Evolutionary conservation across 2,329 filamentous ascomycete species (phyloP), one percentile per base, ranked within the genome.

Genomic region (Alternaria alternata): DNA sequence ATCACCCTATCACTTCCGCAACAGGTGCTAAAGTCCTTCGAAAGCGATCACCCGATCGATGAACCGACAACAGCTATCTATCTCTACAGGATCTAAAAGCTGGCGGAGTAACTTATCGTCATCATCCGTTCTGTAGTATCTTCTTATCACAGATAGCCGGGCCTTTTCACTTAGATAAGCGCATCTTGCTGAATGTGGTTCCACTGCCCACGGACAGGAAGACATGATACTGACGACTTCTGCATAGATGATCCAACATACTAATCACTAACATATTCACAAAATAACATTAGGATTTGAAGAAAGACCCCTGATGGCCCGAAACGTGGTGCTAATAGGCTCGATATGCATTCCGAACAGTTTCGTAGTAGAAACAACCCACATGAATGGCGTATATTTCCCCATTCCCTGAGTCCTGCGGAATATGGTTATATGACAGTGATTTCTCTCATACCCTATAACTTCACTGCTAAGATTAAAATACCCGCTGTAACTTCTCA

Each of bases 401-500:
- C 28, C 7, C 4, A 30, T 30, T 12, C 3, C 8, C 9, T 30
- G 4, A 30, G 11, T 30, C 28, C 11, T 30, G 28, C 11, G 28
- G 11, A 11, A 30, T 30, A 30, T 11, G 5, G 11, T 30, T 30
- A 30, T 12, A 12, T 30, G 9, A 30, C 9, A 30, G 28, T 30
- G 11, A 9, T 30, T 9, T 11, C 28, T 30, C 28, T 11, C 28
- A 30, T 30, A 30, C 11, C 8, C 28, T 30, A 30, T 5, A 9
- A 30, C 28, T 5, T 30, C 28, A 9, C 28, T 11, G 28, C 28
- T 30, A 11, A 30, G 28, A 11, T 30, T 30, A 30, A 30, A 30
- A 30, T 11, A 11, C 28, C 28, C 28, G 28, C 28, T 30, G 5
- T 11, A 11, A 11, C 11, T 30, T 8, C 48, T 69, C 52, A 74